A percentile compares a stretch with the other conserved stretches of the same genome.
phyloP scores from a whole-genome alignment of 108 stramenopile genomes.

The Pseudonitzschia delicatissima region DNA sequence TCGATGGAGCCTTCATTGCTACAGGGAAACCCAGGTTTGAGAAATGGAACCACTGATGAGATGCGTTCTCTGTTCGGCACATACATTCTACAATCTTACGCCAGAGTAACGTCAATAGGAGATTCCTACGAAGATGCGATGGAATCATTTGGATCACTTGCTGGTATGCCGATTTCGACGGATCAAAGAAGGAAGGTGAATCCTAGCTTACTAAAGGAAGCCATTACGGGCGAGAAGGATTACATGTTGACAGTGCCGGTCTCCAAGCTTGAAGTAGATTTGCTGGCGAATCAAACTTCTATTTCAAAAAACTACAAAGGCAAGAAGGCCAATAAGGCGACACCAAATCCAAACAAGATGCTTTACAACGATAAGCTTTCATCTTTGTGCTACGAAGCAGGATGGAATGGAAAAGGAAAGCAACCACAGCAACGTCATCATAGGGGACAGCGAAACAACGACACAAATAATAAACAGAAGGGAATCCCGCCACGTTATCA shows the following conservation, averaged over 20 bases:
- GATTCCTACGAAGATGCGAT: constrained; percentile 20
- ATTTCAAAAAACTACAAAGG: constrained; percentile 30
- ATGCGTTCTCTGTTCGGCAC: constrained; percentile 47
- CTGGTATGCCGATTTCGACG: constrained; percentile 34
- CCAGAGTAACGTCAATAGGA: constrained; percentile 45
- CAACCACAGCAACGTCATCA: constrained; percentile 5
- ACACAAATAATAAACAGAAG: constrained; percentile 23
- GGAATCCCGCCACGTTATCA: constrained; percentile 64
- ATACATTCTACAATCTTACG: constrained; percentile 47
- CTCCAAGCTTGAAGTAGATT: constrained; percentile 30
- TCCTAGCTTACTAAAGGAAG: constrained; percentile 26
- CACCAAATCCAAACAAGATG: constrained; percentile 64
- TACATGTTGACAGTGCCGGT: constrained; percentile 44
- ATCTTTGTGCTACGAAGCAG: constrained; percentile 54
- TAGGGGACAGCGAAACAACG: constrained; percentile 11
- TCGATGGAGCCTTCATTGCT: constrained; percentile 63
- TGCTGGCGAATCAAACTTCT: constrained; percentile 34
- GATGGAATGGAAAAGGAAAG: constrained; percentile 32
- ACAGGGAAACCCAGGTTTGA: constrained; percentile 10
- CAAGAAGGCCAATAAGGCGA: constrained; percentile 18
- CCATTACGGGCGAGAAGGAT: constrained; percentile 25
- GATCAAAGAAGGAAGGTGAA: constrained; percentile 42
- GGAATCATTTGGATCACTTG: constrained; percentile 51
- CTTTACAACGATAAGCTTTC: constrained; percentile 42
- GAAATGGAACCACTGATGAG: constrained; percentile 26